phyloP scores from a whole-genome alignment of 768 basidiomycete species.

The Leucocoprinus sp. region DNA sequence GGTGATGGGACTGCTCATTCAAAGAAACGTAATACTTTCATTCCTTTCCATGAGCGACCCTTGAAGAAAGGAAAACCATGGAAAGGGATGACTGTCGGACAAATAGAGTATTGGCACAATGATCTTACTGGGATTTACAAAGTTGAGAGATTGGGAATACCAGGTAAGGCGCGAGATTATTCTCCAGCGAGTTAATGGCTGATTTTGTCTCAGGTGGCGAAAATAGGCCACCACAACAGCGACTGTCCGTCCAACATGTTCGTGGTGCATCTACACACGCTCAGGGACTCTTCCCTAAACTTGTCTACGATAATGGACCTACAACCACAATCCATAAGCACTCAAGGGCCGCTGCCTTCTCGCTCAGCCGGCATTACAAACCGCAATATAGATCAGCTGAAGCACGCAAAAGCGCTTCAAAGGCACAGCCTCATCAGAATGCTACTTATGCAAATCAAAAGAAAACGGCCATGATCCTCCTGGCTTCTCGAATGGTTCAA shows the following conservation, averaged over 20 bases:
- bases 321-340: slow-evolving; percentile 72
- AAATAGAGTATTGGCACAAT: slow-evolving; percentile 64
- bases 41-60: slow-evolving; percentile 8
- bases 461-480: slow-evolving; percentile 44
- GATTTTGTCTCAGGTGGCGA: slow-evolving; percentile 1
- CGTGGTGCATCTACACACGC: slow-evolving; percentile 15
- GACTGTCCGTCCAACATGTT: slow-evolving; percentile 53
- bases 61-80: slow-evolving; percentile 21
- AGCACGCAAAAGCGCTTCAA: slow-evolving; percentile 18
- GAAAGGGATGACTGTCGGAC: slow-evolving; percentile 42
- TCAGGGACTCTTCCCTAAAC: slow-evolving; percentile 14
- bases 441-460: slow-evolving; percentile 20
- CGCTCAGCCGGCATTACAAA: slow-evolving; percentile 59
- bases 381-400: slow-evolving; percentile 12
- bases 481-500: slow-evolving; percentile 72
- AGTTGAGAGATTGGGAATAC: slow-evolving; percentile 10
- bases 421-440: slow-evolving; percentile 15
- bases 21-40: slow-evolving; percentile 5
- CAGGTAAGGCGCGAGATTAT: not conserved
- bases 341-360: slow-evolving; percentile 71
- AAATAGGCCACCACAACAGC: slow-evolving; percentile 42
- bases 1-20: slow-evolving; percentile 2
- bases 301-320: slow-evolving; percentile 49
- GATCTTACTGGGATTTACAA: slow-evolving; percentile 55
- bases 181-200: not conserved